Percentiles rank a stretch among this genome's conserved stretches.
phyloP scores from a whole-genome alignment of 2,329 filamentous ascomycete genomes.

The Botrytis tulipae region DNA sequence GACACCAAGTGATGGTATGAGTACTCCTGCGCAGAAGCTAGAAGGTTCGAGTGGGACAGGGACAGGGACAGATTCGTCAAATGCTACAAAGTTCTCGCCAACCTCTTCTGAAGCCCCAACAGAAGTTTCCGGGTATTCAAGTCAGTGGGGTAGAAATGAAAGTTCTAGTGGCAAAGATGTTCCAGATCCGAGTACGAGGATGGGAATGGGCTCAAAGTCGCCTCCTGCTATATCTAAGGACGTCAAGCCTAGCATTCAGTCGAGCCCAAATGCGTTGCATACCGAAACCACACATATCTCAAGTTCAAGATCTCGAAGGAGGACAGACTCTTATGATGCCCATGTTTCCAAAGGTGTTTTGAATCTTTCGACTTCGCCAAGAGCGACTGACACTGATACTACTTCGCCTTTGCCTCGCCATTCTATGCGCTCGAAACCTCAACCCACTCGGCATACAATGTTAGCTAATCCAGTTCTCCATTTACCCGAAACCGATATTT shows the following conservation, averaged over 20 bases:
- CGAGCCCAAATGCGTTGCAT: conserved; percentile 19
- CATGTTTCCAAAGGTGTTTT: conserved; percentile 33
- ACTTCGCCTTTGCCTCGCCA: conserved; percentile 22
- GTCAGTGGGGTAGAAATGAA: background rate
- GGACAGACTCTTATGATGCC: conserved; percentile 29
- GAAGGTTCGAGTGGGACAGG: background rate
- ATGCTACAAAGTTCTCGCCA: background rate
- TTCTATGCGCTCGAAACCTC: conserved; percentile 39
- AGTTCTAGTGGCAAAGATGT: background rate
- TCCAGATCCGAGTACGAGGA: background rate
- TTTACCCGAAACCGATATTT: conserved; percentile 17
- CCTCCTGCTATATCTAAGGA: conserved; percentile 2
- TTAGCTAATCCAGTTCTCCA: conserved; percentile 29
- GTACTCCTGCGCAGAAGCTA: conserved; percentile 14
- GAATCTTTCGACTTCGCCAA: conserved; percentile 29
- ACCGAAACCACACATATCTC: conserved; percentile 20
- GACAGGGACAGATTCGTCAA: conserved; percentile 3
- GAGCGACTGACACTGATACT: conserved; percentile 24
- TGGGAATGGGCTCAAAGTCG: background rate
- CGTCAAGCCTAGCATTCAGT: background rate
- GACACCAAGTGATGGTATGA: conserved; percentile 1
- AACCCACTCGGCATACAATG: conserved; percentile 32
- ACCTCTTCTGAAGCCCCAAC: background rate
- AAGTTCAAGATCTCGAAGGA: conserved; percentile 23
- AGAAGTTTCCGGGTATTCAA: background rate